These are phyloP conservation scores for Coemansia sp. DNA, from an alignment of 192 early-diverging fungal species.

Conservation along the genomic window DNA sequence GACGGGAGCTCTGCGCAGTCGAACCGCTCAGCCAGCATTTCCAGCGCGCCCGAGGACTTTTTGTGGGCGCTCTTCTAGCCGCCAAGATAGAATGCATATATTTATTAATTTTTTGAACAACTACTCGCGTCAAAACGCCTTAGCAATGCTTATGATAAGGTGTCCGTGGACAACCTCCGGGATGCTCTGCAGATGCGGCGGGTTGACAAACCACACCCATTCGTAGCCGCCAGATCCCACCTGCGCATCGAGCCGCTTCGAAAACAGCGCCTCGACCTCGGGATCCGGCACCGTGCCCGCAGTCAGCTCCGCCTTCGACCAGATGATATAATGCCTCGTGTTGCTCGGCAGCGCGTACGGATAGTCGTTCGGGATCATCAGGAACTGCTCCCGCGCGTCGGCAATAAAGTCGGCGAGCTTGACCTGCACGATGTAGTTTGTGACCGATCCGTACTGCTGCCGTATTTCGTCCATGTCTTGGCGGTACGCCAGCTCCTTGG, in stretches of 20 bases:
- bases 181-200: constrained; percentile 50
- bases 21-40: constrained; percentile 6
- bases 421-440: constrained; percentile 20
- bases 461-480: constrained; percentile 29
- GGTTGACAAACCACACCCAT: constrained; percentile 53
- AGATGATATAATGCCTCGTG: constrained; percentile 38
- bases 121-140: too few species aligned
- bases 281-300: constrained; percentile 21
- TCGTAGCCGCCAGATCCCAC: constrained; percentile 30
- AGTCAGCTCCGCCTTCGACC: constrained; percentile 42
- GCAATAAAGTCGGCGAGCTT: constrained; percentile 40
- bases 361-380: constrained; percentile 52
- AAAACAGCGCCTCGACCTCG: constrained; percentile 14
- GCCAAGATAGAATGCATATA: neutral
- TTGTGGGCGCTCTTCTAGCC: constrained; percentile 9
- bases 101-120: too few species aligned
- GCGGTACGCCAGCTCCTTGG: constrained; percentile 25
- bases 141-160: too few species aligned
- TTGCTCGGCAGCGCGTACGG: constrained; percentile 40
- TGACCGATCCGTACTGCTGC: constrained; percentile 32
- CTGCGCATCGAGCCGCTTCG: constrained; percentile 12
- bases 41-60: constrained; percentile 11
- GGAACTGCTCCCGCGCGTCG: constrained; percentile 12
- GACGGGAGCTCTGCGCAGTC: neutral
- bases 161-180: constrained; percentile 45